Conservation (phyloP, 2,329 filamentous ascomycete genomes). For the Rhynchosporium secalis region DNA sequence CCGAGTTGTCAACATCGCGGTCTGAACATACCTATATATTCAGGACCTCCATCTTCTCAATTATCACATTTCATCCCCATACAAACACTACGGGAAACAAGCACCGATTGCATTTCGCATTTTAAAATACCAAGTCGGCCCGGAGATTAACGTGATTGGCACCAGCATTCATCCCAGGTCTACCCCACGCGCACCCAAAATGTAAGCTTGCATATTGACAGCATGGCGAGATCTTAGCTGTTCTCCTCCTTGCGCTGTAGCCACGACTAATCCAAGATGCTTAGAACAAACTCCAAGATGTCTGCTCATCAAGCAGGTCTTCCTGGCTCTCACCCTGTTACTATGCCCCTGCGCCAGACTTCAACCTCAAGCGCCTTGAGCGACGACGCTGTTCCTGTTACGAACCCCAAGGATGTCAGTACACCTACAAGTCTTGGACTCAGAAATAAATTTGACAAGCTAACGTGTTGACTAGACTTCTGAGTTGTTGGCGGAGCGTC, state of each 20-base stretch:
- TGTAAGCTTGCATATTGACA: slow-evolving; percentile 10
- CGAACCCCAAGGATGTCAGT: slow-evolving; percentile 38
- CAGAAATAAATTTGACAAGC: background rate
- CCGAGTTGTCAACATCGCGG: too few species aligned
- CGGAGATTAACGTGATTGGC: slow-evolving; percentile 11
- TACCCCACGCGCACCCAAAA: slow-evolving; percentile 15
- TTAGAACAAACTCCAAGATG: slow-evolving; percentile 33
- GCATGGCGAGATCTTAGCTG: background rate
- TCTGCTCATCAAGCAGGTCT: slow-evolving; percentile 30
- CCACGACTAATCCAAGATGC: slow-evolving; percentile 29
- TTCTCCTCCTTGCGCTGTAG: background rate
- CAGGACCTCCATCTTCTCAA: too few species aligned
- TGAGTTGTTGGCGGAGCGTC: slow-evolving; percentile 79
- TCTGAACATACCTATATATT: too few species aligned
- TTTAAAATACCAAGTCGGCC: background rate
- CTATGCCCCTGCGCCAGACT: slow-evolving; percentile 34
- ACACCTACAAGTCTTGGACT: background rate
- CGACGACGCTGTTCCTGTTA: slow-evolving; percentile 37
- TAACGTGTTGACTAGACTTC: slow-evolving; percentile 59
- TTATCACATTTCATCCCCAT: background rate
- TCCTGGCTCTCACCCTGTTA: slow-evolving; percentile 32
- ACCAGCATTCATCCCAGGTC: slow-evolving; percentile 9
- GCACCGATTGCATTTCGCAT: background rate
- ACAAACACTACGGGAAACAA: background rate
- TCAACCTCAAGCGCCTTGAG: slow-evolving; percentile 32